These are phyloP conservation scores for Termitomyces sp. DNA, from an alignment of 768 basidiomycete species.

Conservation along the genomic window DNA sequence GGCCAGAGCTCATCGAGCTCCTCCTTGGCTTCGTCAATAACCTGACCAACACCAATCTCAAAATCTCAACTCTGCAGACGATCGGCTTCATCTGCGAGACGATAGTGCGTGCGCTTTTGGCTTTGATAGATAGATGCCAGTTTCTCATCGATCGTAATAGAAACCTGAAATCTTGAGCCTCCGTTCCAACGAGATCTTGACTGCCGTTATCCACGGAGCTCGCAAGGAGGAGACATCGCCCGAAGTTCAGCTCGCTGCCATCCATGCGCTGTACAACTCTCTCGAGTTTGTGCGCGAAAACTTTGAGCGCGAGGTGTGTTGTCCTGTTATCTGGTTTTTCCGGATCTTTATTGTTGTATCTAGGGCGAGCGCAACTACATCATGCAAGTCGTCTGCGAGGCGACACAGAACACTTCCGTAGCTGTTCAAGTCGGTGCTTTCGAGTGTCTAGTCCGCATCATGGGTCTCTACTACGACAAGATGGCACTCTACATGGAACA, in stretches of 20 bases:
- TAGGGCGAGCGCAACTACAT: constrained; percentile 99
- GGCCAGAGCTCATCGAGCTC: constrained; percentile 87
- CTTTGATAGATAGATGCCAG: no score
- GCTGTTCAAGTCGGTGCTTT: constrained; percentile 94
- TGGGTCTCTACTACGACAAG: constrained; percentile 98
- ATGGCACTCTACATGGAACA: constrained; percentile 99
- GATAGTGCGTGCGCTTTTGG: constrained; percentile 61
- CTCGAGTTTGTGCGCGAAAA: constrained; percentile 97
- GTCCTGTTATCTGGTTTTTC: neutral
- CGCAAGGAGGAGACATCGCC: constrained; percentile 89
- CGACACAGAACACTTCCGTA: constrained; percentile 80
- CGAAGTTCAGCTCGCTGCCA: constrained; percentile 91
- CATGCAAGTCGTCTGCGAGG: constrained; percentile 99
- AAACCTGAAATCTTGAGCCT: constrained; percentile 88
- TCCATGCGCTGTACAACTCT: constrained; percentile 91
- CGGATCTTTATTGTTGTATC: constrained; percentile 8
- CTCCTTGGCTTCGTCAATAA: constrained; percentile 86
- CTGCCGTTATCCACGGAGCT: constrained; percentile 97
- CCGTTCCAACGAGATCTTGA: constrained; percentile 95
- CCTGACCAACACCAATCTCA: constrained; percentile 64
- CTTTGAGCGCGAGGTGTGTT: constrained; percentile 92
- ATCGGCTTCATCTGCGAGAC: constrained; percentile 98
- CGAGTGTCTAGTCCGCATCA: constrained; percentile 92
- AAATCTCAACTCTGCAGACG: constrained; percentile 86
- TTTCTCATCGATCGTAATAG: constrained; percentile 38